Evolutionary conservation across 768 basidiomycete genomes (phyloP), one percentile per base, ranked within the genome.

Genomic region (Leccinellum rugosiceps): DNA sequence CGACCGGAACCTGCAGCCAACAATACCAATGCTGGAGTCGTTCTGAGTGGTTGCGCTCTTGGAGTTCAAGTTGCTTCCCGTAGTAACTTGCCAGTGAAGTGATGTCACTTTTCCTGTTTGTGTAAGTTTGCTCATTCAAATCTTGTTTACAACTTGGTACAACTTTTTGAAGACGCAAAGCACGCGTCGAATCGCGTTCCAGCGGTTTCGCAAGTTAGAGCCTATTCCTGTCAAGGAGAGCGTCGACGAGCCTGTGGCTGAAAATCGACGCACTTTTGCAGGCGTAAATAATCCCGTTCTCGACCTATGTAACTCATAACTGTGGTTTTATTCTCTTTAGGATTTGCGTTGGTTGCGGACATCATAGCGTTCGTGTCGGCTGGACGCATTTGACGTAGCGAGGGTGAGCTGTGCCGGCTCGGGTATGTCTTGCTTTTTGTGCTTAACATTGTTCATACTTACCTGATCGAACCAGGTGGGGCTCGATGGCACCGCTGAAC

Each of bases 171-270:
- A 58, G 69, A 81, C 75, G 91, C 74, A 97, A 96, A 69, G 96
- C 98, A 68, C 83, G 94, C 3, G 95, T 98, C n/a, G n/a, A n/a
- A n/a, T n/a, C n/a, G n/a, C n/a, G n/a, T n/a, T n/a, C n/a, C n/a
- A n/a, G n/a, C n/a, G n/a, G n/a, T n/a, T n/a, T n/a, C n/a, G n/a
- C n/a, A n/a, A n/a, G n/a, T n/a, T n/a, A n/a, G n/a, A n/a, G 0
- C 96, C 96, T 1, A 94, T 99, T 47, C 97, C 97, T 0, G 89
- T 98, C 63, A 98, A 98, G 74, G 97, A 99, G 73, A 81, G 86
- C 52, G 93, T 96, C 25, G 95, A 99, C 58, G 96, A 99, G 65
- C 93, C 94, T 0, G 90, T 93, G 0, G 91, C 97, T 11, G n/a
- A 99, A 99, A 77, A 94, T 98, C 72, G 98, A 98, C 64, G 95